phyloP scores from a whole-genome alignment of 352 stramenopile genomes.

The Phytophthora citricola region DNA sequence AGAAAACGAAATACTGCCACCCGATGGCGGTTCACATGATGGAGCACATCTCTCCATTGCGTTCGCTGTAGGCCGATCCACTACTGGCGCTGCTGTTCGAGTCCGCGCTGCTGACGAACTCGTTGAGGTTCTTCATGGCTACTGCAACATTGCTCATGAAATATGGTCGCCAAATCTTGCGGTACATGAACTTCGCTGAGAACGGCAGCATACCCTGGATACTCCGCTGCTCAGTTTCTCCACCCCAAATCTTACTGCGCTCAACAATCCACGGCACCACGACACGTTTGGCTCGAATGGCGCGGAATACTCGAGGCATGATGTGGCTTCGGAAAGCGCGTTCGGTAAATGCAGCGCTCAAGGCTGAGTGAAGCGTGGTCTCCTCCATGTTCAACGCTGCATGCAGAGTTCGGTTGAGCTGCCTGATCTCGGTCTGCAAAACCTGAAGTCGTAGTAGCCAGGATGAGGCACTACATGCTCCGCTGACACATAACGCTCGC shows the following conservation, averaged over 20 bases:
- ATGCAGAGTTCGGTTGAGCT: slow-evolving; percentile 76
- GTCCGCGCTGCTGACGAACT: slow-evolving; percentile 52
- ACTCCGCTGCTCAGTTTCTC: slow-evolving; percentile 68
- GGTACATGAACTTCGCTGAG: slow-evolving; percentile 82
- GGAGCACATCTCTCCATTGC: slow-evolving; percentile 44
- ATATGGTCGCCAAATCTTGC: slow-evolving; percentile 85
- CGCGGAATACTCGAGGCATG: slow-evolving; percentile 77
- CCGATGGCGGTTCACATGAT: slow-evolving; percentile 34
- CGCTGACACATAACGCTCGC: slow-evolving; percentile 49
- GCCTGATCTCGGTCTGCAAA: slow-evolving; percentile 68
- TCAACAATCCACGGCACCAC: slow-evolving; percentile 89
- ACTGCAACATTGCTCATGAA: slow-evolving; percentile 82
- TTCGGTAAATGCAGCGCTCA: slow-evolving; percentile 72
- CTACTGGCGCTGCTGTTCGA: slow-evolving; percentile 30
- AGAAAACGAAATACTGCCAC: slow-evolving; percentile 10
- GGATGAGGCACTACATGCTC: slow-evolving; percentile 47
- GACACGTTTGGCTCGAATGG: slow-evolving; percentile 79
- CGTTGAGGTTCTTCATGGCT: slow-evolving; percentile 83
- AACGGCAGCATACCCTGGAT: slow-evolving; percentile 79
- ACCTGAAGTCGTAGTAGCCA: slow-evolving; percentile 74
- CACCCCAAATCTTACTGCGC: slow-evolving; percentile 86
- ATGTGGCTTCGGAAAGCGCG: slow-evolving; percentile 79
- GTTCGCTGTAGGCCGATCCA: slow-evolving; percentile 36
- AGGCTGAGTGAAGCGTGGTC: slow-evolving; percentile 61
- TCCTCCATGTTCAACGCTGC: slow-evolving; percentile 80